Conservation (phyloP, 1,284 basidiomycete species). For the Microbotryum saponariae region DNA sequence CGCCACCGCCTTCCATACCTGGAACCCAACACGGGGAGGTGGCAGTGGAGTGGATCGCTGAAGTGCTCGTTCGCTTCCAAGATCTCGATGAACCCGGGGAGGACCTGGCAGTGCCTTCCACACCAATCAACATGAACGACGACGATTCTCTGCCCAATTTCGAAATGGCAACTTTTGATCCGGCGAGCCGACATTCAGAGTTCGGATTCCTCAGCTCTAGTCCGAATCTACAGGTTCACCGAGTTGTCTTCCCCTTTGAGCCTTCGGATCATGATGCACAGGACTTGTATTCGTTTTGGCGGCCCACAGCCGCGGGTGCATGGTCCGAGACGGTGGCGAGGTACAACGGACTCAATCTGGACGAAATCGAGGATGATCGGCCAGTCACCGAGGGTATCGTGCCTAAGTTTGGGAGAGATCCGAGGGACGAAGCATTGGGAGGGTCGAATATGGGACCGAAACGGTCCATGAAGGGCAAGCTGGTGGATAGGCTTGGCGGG, state of each 20-base stretch:
- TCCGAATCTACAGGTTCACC: not conserved
- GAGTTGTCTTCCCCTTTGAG: slow-evolving; percentile 5
- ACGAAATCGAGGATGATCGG: slow-evolving; percentile 1
- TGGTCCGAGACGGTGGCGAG: slow-evolving; percentile 1
- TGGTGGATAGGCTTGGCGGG: not conserved
- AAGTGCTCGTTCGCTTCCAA: slow-evolving; percentile 1
- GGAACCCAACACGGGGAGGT: not conserved
- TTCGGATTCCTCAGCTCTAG: slow-evolving; percentile 3
- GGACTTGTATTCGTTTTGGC: slow-evolving; percentile 7
- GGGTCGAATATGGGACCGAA: slow-evolving; percentile 3
- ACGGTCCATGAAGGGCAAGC: not conserved
- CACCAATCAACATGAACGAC: not conserved
- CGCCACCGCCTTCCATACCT: not conserved
- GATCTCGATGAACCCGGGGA: not conserved
- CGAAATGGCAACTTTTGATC: not conserved
- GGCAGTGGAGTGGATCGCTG: not conserved
- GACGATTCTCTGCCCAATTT: not conserved
- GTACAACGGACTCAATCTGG: not conserved
- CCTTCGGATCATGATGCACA: slow-evolving; percentile 4
- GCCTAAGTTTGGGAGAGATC: not conserved
- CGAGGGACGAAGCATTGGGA: not conserved
- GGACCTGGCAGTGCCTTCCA: not conserved
- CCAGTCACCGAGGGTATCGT: not conserved
- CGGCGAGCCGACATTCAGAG: not conserved
- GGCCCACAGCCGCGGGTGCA: not conserved